These are phyloP conservation scores for Rhodotorula sp. DNA, from an alignment of 1,284 basidiomycete species.

Conservation along the genomic window DNA sequence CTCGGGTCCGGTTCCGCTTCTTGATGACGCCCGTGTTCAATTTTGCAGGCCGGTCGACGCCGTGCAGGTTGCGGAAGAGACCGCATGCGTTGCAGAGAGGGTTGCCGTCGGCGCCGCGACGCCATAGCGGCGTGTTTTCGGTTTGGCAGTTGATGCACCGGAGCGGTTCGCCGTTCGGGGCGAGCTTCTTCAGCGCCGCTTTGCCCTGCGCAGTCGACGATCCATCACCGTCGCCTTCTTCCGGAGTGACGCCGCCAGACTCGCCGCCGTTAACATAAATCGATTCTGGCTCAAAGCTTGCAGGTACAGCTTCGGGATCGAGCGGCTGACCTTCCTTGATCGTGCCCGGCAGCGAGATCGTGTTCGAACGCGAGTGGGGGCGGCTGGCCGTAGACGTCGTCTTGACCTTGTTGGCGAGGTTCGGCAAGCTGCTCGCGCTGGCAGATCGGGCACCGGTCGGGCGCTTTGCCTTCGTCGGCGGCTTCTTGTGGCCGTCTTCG, in stretches of 20 bases:
- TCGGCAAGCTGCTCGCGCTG: conserved; percentile 10
- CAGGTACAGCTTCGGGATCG: neutral
- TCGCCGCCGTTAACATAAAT: neutral
- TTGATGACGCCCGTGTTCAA: conserved; percentile 53
- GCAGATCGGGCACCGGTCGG: neutral
- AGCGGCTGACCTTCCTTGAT: conserved; percentile 32
- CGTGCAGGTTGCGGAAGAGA: conserved; percentile 52
- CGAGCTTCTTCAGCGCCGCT: conserved; percentile 8
- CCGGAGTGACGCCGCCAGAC: neutral
- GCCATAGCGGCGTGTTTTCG: conserved; percentile 52
- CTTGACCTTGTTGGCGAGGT: neutral
- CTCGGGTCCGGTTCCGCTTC: conserved; percentile 37
- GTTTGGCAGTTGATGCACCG: conserved; percentile 39
- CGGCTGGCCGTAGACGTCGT: conserved; percentile 13
- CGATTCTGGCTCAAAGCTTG: neutral
- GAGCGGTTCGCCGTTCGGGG: conserved; percentile 17
- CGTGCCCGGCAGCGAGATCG: conserved; percentile 25
- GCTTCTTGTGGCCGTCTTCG: neutral
- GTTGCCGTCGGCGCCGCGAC: conserved; percentile 51
- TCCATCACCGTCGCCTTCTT: neutral
- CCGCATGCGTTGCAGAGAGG: conserved; percentile 53
- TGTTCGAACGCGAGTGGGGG: conserved; percentile 34
- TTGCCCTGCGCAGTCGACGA: neutral
- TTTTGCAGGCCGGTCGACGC: conserved; percentile 50
- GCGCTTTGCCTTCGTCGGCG: conserved; percentile 6